These are phyloP conservation scores for Cryptosporidium ryanae DNA, from an alignment of 169 alveolate species.

Conservation along the genomic window DNA sequence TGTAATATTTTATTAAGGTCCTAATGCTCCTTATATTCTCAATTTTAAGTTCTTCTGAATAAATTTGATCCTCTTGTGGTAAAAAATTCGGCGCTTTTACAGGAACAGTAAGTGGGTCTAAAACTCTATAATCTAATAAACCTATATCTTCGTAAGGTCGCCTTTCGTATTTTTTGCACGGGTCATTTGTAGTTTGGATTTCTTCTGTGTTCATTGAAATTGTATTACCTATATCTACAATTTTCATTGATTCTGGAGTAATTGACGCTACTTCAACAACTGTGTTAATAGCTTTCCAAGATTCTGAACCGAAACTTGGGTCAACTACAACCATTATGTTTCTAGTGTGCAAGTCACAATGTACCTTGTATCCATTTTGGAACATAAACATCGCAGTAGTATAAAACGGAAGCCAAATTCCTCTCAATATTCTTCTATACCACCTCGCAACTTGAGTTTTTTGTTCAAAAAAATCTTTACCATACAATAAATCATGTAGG, in stretches of 20 bases:
- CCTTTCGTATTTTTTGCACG: constrained; percentile 62
- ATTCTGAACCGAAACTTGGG: constrained; percentile 47
- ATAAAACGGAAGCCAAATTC: constrained; percentile 70
- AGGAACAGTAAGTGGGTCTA: constrained; percentile 62
- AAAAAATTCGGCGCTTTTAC: constrained; percentile 56
- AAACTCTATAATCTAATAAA: constrained; percentile 44
- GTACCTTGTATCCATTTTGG: constrained; percentile 57
- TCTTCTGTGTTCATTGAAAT: constrained; percentile 57
- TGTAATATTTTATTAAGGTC: constrained; percentile 28
- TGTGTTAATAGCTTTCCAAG: constrained; percentile 47
- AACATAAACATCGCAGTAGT: constrained; percentile 62
- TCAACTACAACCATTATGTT: constrained; percentile 55
- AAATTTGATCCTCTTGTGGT: constrained; percentile 31
- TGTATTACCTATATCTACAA: constrained; percentile 64
- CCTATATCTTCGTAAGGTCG: constrained; percentile 71
- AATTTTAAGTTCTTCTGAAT: constrained; percentile 13
- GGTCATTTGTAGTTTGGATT: constrained; percentile 41
- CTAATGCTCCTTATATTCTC: constrained; percentile 38
- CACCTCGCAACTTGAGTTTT: constrained; percentile 45
- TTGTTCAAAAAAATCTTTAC: constrained; percentile 52
- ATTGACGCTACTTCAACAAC: constrained; percentile 40
- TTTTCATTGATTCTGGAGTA: constrained; percentile 52
- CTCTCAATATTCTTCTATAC: constrained; percentile 63
- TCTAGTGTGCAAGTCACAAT: constrained; percentile 70
- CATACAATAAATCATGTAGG: constrained; percentile 28